phyloP scores from a whole-genome alignment of 345 rosid species.

The Euphorbia tirucalli region DNA sequence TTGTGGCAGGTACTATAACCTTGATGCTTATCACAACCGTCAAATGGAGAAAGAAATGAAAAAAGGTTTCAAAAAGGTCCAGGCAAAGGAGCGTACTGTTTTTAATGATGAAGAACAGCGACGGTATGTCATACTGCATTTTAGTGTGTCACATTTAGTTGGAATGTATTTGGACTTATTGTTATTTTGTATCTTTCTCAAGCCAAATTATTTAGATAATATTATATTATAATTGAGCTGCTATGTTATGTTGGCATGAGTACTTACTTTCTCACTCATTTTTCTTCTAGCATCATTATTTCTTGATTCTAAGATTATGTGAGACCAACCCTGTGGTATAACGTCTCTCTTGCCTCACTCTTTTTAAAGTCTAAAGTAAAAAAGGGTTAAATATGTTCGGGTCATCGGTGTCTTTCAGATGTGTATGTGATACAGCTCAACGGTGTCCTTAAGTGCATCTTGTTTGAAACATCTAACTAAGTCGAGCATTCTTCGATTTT shows the following conservation, averaged over 20 bases:
- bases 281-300: background rate
- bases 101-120: constrained; percentile 96
- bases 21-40: constrained; percentile 74
- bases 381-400: background rate
- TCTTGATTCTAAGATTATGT: background rate
- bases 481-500: background rate
- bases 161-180: background rate
- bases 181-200: background rate
- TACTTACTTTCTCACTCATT: background rate
- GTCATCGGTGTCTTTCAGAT: background rate
- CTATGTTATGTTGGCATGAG: background rate
- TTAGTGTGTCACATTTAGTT: background rate
- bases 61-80: constrained; percentile 65
- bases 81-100: constrained; percentile 64
- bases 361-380: background rate
- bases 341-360: background rate
- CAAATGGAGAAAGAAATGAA: constrained; percentile 69
- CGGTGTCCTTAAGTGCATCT: background rate
- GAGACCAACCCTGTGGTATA: background rate
- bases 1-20: constrained; percentile 69
- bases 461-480: background rate
- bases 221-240: background rate
- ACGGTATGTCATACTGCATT: constrained; percentile 45
- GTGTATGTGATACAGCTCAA: background rate
- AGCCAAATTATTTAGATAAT: background rate